A percentile compares a stretch with the other conserved stretches of the same genome.
These are phyloP conservation scores for Colletotrichum karsti DNA, from an alignment of 2,329 filamentous ascomycete genomes.

Conservation along the genomic window DNA sequence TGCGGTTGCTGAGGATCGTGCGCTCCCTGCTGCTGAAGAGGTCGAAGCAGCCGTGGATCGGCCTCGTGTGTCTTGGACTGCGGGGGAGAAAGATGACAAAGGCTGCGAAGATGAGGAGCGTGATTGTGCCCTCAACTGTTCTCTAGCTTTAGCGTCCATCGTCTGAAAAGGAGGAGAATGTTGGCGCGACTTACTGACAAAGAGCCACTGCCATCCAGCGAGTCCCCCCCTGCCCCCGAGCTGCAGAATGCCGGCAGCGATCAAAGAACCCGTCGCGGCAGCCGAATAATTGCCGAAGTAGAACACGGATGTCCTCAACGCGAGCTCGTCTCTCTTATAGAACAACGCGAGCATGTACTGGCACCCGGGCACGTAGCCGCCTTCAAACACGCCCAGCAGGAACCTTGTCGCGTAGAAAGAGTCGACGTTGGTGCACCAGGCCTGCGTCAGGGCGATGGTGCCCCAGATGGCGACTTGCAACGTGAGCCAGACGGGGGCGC, in stretches of 20 bases:
- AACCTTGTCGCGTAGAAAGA: conserved; percentile 37
- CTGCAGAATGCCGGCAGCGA: conserved; percentile 23
- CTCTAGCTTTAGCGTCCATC: not conserved
- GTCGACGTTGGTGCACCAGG: conserved; percentile 35
- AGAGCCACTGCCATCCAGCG: conserved; percentile 30
- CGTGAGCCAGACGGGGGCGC: conserved; percentile 26
- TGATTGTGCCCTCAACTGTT: conserved; percentile 12
- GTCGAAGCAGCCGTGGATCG: conserved; percentile 21
- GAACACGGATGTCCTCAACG: conserved; percentile 44
- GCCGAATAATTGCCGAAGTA: conserved; percentile 52
- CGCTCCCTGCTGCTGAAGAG: conserved; percentile 18
- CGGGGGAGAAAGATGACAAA: conserved; percentile 19
- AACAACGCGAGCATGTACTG: conserved; percentile 40
- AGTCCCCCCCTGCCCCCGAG: conserved; percentile 10
- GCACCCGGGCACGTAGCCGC: conserved; percentile 41
- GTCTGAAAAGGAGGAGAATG: not conserved
- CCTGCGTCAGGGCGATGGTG: conserved; percentile 37
- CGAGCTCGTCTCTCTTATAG: conserved; percentile 40
- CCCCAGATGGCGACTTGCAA: conserved; percentile 39
- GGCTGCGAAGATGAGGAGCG: conserved; percentile 15
- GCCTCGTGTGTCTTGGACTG: conserved; percentile 10
- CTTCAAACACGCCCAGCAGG: conserved; percentile 39
- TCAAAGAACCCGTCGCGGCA: conserved; percentile 21
- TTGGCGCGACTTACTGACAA: not conserved
- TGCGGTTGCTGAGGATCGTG: conserved; percentile 6